phyloP scores from a whole-genome alignment of 2,329 filamentous ascomycete genomes.

The Tolypocladium amazonense region DNA sequence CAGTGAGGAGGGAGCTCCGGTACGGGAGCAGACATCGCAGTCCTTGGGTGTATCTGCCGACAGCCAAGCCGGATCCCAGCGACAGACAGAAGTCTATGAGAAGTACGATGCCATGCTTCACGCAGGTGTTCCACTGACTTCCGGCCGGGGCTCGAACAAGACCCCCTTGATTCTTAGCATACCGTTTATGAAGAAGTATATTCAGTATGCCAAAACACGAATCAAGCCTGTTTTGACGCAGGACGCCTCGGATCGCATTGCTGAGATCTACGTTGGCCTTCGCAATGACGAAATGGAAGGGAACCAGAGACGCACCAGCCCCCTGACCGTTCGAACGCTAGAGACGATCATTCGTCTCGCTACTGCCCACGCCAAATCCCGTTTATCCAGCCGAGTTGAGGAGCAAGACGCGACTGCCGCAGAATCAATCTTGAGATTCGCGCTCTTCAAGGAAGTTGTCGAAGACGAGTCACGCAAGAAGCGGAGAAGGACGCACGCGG shows the following conservation, averaged over 20 bases:
- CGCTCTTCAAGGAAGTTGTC: slow-evolving; percentile 92
- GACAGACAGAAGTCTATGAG: slow-evolving; percentile 81
- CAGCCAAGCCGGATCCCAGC: slow-evolving; percentile 59
- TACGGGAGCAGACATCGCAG: slow-evolving; percentile 78
- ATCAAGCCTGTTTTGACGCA: slow-evolving; percentile 86
- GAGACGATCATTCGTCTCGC: slow-evolving; percentile 97
- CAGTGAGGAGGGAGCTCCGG: slow-evolving; percentile 86
- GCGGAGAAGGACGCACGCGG: slow-evolving; percentile 58
- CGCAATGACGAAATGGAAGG: slow-evolving; percentile 94
- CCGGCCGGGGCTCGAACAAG: slow-evolving; percentile 62
- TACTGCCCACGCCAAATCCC: slow-evolving; percentile 88
- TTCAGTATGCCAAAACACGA: slow-evolving; percentile 91
- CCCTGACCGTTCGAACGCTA: slow-evolving; percentile 91
- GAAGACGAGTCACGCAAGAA: slow-evolving; percentile 72
- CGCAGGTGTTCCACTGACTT: slow-evolving; percentile 70
- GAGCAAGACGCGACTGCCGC: slow-evolving; percentile 81
- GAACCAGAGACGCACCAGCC: slow-evolving; percentile 85
- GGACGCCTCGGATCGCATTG: slow-evolving; percentile 84
- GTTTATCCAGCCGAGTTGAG: slow-evolving; percentile 79
- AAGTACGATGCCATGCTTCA: slow-evolving; percentile 97
- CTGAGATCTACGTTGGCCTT: slow-evolving; percentile 80
- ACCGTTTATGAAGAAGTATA: slow-evolving; percentile 98
- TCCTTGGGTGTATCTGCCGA: slow-evolving; percentile 80
- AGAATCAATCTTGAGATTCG: slow-evolving; percentile 84
- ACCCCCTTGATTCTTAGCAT: slow-evolving; percentile 87